These are phyloP conservation scores for Aureoboletus auriporus DNA, from an alignment of 768 basidiomycete species.

Conservation along the genomic window DNA sequence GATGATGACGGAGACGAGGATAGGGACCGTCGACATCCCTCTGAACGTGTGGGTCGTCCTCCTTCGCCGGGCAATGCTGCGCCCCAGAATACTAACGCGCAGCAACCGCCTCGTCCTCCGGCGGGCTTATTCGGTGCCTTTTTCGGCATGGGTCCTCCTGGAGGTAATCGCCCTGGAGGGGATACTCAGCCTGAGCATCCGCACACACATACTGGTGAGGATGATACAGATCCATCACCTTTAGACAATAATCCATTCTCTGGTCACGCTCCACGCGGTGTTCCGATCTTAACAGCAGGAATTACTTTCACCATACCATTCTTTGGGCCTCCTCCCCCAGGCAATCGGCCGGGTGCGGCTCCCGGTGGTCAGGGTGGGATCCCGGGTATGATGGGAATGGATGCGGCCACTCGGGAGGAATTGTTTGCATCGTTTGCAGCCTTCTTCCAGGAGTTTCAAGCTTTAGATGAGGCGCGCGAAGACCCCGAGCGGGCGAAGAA, in stretches of 20 bases:
- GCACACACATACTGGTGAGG: slow-evolving; percentile 28
- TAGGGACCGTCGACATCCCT: slow-evolving; percentile 61
- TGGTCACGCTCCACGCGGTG: slow-evolving; percentile 18
- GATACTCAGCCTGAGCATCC: slow-evolving; percentile 19
- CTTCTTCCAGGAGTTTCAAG: slow-evolving; percentile 27
- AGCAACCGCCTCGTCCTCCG: slow-evolving; percentile 16
- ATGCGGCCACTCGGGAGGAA: slow-evolving; percentile 19
- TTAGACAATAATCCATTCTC: slow-evolving; percentile 21
- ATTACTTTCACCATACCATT: slow-evolving; percentile 36
- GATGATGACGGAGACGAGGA: slow-evolving; percentile 62
- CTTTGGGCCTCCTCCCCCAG: slow-evolving; percentile 17
- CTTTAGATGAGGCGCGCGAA: slow-evolving; percentile 41
- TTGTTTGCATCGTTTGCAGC: slow-evolving; percentile 23
- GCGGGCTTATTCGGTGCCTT: slow-evolving; percentile 23
- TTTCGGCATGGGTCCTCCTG: slow-evolving; percentile 19
- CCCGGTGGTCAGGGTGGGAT: slow-evolving; percentile 2
- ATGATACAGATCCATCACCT: slow-evolving; percentile 11
- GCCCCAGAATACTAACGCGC: slow-evolving; percentile 21
- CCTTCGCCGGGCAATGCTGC: slow-evolving; percentile 16
- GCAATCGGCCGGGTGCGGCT: slow-evolving; percentile 5
- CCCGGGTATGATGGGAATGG: slow-evolving; percentile 13
- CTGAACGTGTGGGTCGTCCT: slow-evolving; percentile 45
- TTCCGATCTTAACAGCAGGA: slow-evolving; percentile 25
- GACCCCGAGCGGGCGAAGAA: slow-evolving; percentile 65
- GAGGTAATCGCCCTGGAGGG: slow-evolving; percentile 9